Base-by-base conservation (phyloP, 345 rosid genomes). In the Bretschneidera sinensis region DNA sequence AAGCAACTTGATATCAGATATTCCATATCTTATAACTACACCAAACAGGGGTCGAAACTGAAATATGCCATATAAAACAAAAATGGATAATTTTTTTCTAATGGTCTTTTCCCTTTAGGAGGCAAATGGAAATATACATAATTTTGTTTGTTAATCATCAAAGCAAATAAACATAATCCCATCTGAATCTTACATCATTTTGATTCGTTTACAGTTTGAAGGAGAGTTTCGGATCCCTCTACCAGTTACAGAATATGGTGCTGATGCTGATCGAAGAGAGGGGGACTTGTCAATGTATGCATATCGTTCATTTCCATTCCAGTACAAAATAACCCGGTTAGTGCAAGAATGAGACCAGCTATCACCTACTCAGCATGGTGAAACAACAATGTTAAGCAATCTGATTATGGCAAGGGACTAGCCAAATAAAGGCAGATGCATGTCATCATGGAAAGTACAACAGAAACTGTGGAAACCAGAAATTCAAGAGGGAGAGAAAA, bases 291-390 rank as follows among this genome's bases (percentile, higher is more conserved):
- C 92, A 1, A 89, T 81, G 52, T 85, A 77, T 5, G 97, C 97
- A 49, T 69, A 76, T 21, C 95, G 79, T 51, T 92, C 91, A 55
- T 90, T 80, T 48, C 85, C 87, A 50, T 88, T 85, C 97, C 99
- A 94, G 70, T 86, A 84, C 57, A 94, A 58, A 75, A 89, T 86
- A 47, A 89, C 59, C 70, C 98, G 77, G 72, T 85, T 87, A 11
- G 98, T 89, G 80, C 92, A 92, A 2, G 84, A 83, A 71, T 89
- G 94, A 34, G 98, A 89, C 98, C 98, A 92, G 78, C 96, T 86
- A 70, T 94, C 98, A 21, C 98, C 97, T 92, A 71, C 61, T 50
- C 69, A 64, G 25, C n/a, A n/a, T n/a, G n/a, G 55, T 43, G 33
- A 28, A 3, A 45, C 48, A 68, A 53, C 13, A 33, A 48, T 25